Evolutionary conservation across 2,329 filamentous ascomycete species (phyloP), one percentile per base, ranked within the genome.

Genomic region (Dothideomycetes sp.): DNA sequence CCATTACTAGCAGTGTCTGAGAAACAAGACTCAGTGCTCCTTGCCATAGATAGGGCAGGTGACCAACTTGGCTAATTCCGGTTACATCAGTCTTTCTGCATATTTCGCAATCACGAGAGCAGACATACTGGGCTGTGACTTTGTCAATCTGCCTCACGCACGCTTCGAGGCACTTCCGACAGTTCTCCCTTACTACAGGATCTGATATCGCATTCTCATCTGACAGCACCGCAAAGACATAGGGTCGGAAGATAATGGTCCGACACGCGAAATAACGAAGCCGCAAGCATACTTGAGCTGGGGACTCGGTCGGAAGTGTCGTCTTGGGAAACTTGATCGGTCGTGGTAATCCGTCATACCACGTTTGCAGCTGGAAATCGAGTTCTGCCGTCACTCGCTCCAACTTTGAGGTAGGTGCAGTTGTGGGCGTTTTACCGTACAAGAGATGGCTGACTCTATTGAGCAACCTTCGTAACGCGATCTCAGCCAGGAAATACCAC

Each of bases 11-110:
- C 12, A 91, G 68, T 2, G 82, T 82, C 60, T 91, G 84, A 5
- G 82, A 86, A 16, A 88, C 82, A 55, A 91, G 84, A 16, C 82
- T 87, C 25, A 91, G 70, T 7, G 84, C 82, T 13, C 84, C 84
- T 64, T 89, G 84, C 80, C 83, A 91, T 15, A 89, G 72, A 61
- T 89, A 91, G 10, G 84, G 84, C 65, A 91, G 80, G 57, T 89
- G 84, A 36, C 84, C 84, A 46, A 81, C 82, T 55, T 87, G 84
- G 62, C 78, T 82, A 54, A 54, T 34, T 8, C 24, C 20, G 43
- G 25, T 33, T 38, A 44, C n/a, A n/a, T n/a, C n/a, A n/a, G n/a
- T n/a, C n/a, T 30, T 19, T 44, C 35, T 15, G 12, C 5, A 12
- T 8, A 2, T 32, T 19, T 3, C 5, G 12, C 8, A 13, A 6